Evolutionary conservation across 2,329 filamentous ascomycete genomes (phyloP).

Genomic region (Thielaviopsis ethacetica): DNA sequence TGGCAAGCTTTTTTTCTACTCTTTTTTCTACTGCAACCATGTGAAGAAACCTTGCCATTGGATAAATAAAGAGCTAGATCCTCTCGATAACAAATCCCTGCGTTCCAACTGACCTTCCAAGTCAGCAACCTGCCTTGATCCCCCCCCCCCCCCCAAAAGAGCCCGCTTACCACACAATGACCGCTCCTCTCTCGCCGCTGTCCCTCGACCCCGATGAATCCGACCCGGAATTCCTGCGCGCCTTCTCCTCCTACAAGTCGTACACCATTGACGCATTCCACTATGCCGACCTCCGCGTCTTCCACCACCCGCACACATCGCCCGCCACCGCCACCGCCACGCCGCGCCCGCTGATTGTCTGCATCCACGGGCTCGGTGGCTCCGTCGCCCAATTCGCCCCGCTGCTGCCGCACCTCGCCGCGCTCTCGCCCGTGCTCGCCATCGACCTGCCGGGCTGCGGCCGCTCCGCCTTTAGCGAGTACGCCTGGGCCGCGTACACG

Average conservation of each 20-base stretch:
- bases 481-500: slow-evolving; percentile 61
- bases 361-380: slow-evolving; percentile 86
- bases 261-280: slow-evolving; percentile 56
- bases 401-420: slow-evolving; percentile 63
- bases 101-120: too few species aligned
- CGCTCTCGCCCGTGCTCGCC: slow-evolving; percentile 69
- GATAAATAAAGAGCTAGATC: too few species aligned
- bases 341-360: slow-evolving; percentile 64
- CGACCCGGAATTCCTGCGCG: slow-evolving; percentile 66
- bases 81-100: too few species aligned
- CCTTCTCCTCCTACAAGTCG: slow-evolving; percentile 53
- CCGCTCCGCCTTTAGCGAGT: slow-evolving; percentile 56
- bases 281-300: slow-evolving; percentile 66
- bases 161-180: neutral
- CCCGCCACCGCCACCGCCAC: slow-evolving; percentile 56
- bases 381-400: slow-evolving; percentile 77
- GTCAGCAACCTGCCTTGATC: too few species aligned
- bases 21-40: too few species aligned
- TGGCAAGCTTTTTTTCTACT: too few species aligned
- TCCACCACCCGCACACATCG: slow-evolving; percentile 69
- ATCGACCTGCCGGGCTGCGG: slow-evolving; percentile 88
- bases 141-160: too few species aligned
- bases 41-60: too few species aligned
- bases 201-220: slow-evolving; percentile 24
- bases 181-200: neutral